Conservation (phyloP, 352 stramenopile species). For the Globisporangium camurandrum region DNA sequence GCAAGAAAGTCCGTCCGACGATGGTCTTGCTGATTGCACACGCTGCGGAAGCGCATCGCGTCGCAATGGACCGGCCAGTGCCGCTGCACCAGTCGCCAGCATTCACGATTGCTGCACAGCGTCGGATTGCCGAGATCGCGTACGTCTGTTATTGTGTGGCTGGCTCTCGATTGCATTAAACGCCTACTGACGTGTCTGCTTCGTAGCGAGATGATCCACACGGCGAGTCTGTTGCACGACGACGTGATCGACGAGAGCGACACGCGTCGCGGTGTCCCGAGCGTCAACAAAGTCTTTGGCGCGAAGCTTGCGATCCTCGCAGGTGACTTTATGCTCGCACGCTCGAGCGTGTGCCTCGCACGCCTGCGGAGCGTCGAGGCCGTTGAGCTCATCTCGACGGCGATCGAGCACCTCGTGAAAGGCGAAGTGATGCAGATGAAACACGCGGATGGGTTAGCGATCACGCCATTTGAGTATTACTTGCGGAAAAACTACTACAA, state of each 20-base stretch:
- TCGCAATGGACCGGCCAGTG: conserved; percentile 25
- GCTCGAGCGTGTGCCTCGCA: conserved; percentile 93
- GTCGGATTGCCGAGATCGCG: conserved; percentile 82
- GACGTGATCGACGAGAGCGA: conserved; percentile 98
- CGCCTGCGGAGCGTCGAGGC: conserved; percentile 92
- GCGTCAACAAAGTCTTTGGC: conserved; percentile 96
- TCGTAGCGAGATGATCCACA: conserved; percentile 97
- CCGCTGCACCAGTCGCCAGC: conserved; percentile 55
- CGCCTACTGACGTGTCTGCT: background rate
- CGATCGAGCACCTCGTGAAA: conserved; percentile 98
- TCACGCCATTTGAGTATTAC: conserved; percentile 93
- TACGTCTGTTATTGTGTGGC: conserved; percentile 18
- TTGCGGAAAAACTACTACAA: conserved; percentile 99
- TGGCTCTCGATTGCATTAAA: background rate
- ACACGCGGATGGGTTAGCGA: conserved; percentile 56
- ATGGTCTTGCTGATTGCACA: conserved; percentile 95
- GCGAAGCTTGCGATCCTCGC: conserved; percentile 98
- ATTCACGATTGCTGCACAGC: conserved; percentile 66
- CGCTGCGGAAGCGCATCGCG: conserved; percentile 82
- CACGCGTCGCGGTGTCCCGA: conserved; percentile 89
- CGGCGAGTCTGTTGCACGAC: conserved; percentile 97
- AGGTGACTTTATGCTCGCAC: conserved; percentile 96
- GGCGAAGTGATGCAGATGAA: conserved; percentile 99
- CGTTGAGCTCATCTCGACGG: conserved; percentile 96
- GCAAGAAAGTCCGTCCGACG: conserved; percentile 97